A percentile compares a stretch with the other conserved stretches of the same genome.
Conservation (phyloP, 768 basidiomycete species). For the Tylopilus rubrobrunneus region DNA sequence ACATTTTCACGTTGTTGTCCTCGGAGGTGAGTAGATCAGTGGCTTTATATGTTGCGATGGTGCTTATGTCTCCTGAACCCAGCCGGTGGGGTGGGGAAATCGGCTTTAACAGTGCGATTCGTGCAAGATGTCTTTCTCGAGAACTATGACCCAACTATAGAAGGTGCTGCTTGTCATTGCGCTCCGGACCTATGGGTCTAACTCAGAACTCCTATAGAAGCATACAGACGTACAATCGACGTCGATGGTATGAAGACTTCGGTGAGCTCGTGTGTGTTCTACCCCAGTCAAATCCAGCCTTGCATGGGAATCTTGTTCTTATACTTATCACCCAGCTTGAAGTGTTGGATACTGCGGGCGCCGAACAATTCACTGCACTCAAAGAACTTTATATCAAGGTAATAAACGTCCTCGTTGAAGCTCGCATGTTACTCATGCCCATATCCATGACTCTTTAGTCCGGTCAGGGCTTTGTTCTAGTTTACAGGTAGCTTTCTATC, state of each 20-base stretch:
- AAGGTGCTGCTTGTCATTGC: conserved; percentile 45
- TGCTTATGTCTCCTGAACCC: conserved; percentile 5
- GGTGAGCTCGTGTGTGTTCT: conserved; percentile 39
- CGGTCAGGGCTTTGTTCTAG: conserved; percentile 75
- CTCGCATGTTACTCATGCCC: neutral
- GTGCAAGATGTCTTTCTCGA: conserved; percentile 70
- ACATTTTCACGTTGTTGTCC: conserved; percentile 73
- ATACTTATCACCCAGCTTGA: conserved; percentile 52
- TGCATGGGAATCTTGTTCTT: conserved; percentile 9
- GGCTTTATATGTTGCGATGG: neutral
- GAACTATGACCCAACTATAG: conserved; percentile 80
- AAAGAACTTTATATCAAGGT: conserved; percentile 85
- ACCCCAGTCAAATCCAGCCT: conserved; percentile 2
- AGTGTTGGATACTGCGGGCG: conserved; percentile 79
- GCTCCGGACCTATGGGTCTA: neutral
- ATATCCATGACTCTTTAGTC: conserved; percentile 37
- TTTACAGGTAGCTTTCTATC: conserved; percentile 60
- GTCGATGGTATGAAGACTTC: conserved; percentile 62
- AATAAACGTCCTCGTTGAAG: neutral
- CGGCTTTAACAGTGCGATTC: conserved; percentile 78
- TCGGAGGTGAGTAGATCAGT: conserved; percentile 57
- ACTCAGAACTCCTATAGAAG: conserved; percentile 43
- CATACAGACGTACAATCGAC: conserved; percentile 61
- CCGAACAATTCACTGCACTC: conserved; percentile 79
- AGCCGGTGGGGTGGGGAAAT: conserved; percentile 91